These are phyloP conservation scores for Umbelopsis sp. DNA, from an alignment of 192 early-diverging fungal genomes.

Conservation along the genomic window DNA sequence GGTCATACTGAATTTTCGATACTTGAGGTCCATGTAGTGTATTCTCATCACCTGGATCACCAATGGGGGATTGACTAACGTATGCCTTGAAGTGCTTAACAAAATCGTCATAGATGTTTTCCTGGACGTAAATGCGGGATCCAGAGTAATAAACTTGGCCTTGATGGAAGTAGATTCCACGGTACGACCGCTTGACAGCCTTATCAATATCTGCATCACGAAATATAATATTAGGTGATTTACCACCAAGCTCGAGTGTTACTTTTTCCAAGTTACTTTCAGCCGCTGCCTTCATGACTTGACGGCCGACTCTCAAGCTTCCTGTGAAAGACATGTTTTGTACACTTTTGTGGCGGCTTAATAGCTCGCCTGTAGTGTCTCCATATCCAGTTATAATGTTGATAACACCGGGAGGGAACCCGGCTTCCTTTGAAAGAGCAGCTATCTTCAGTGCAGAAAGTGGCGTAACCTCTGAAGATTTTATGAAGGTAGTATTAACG, in stretches of 20 bases:
- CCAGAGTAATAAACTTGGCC: constrained; percentile 75
- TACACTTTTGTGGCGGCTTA: constrained; percentile 65
- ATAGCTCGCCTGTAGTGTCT: constrained; percentile 55
- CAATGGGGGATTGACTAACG: constrained; percentile 53
- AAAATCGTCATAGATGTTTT: constrained; percentile 60
- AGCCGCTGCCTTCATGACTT: constrained; percentile 51
- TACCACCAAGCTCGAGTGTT: constrained; percentile 78
- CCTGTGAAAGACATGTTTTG: constrained; percentile 69
- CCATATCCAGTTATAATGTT: constrained; percentile 77
- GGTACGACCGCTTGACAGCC: constrained; percentile 60
- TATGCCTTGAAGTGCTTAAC: constrained; percentile 49
- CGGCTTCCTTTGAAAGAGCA: constrained; percentile 61
- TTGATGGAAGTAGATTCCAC: constrained; percentile 66
- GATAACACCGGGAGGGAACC: constrained; percentile 71
- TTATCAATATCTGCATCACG: constrained; percentile 66
- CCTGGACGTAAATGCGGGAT: constrained; percentile 71
- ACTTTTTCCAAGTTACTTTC: constrained; percentile 62
- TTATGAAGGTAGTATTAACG: constrained; percentile 73
- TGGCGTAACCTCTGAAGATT: constrained; percentile 67
- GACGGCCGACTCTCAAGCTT: constrained; percentile 60
- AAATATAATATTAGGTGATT: constrained; percentile 73
- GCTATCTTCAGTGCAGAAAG: constrained; percentile 61
- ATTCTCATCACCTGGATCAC: constrained; percentile 53
- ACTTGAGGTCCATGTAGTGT: constrained; percentile 72
- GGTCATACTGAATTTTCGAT: constrained; percentile 55